phyloP scores from a whole-genome alignment of 1,284 basidiomycete genomes.

The Tetrapyrgos nigripes region DNA sequence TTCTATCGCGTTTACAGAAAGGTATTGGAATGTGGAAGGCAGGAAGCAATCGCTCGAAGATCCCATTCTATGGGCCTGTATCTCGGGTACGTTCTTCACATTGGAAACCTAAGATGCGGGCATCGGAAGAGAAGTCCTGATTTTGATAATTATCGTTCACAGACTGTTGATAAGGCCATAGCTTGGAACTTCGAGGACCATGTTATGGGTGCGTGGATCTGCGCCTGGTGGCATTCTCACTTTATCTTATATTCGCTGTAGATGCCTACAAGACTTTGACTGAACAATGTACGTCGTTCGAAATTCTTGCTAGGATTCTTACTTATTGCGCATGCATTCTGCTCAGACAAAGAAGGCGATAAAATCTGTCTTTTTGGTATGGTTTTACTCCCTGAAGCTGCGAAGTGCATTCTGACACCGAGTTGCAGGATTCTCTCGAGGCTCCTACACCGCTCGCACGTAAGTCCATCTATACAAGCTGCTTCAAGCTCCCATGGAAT shows the following conservation, averaged over 20 bases:
- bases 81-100: neutral
- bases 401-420: neutral
- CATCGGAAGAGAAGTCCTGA: neutral
- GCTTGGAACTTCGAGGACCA: slow-evolving; percentile 48
- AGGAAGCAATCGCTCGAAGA: neutral
- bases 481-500: neutral
- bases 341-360: slow-evolving; percentile 2
- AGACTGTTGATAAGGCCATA: neutral
- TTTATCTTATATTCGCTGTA: slow-evolving; percentile 15
- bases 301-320: neutral
- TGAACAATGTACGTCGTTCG: slow-evolving; percentile 55
- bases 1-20: neutral
- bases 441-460: slow-evolving; percentile 2
- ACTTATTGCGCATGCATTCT: neutral
- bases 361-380: slow-evolving; percentile 8
- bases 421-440: slow-evolving; percentile 7
- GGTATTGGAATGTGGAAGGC: neutral
- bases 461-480: neutral
- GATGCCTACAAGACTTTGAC: slow-evolving; percentile 61
- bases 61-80: neutral
- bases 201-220: slow-evolving; percentile 41
- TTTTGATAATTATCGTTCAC: too few relatives aligned
- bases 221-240: neutral
- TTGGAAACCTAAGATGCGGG: neutral
- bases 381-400: neutral